Base-by-base conservation (phyloP, 192 early-diverging fungal species). In the Paraglomus occultum region DNA sequence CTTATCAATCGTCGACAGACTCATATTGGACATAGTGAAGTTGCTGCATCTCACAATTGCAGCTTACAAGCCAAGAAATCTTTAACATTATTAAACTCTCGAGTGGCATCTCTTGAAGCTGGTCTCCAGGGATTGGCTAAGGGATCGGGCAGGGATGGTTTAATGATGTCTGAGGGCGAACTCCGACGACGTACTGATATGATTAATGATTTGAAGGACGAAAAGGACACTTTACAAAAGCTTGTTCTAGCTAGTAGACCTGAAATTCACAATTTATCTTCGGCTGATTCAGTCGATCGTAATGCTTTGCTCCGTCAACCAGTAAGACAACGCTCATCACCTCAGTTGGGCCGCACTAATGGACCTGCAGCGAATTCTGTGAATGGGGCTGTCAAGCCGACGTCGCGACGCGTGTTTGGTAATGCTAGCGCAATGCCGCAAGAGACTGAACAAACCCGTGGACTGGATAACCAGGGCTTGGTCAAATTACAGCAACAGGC, bases 371-470 rank as follows among this genome's bases (percentile, higher is more conserved):
- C 20, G 6, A n/a, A 22, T 38, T 49, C 68, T 6, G 45, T 39
- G 44, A 59, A 43, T 11, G 51, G 38, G 10, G 64, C 48, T 50
- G 51, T 63, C 53, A 40, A 64, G 5, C 67, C 65, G 12, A 12
- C 70, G 38, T 48, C 73, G 12, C 72, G 83, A 50, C 83, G 90
- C 31, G 83, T 88, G 38, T 94, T 94, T 81, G 93, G 93, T 39
- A 87, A 88, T 65, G 79, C 71, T 44, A 79, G 79, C 47, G 69
- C 74, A 49, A 59, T 45, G 15, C 80, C 88, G 1, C 79, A 84
- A 48, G 92, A 96, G 75, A 95, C 94, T 20, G 87, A 90, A 51
- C 77, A 84, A 73, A 95, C 95, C 0, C 82, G 88, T 15, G 83
- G 86, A 7, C 76, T 94, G 39, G 91, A 92, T 63, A 94, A 90